A percentile compares a stretch with the other conserved stretches of the same genome.
phyloP scores from a whole-genome alignment of 139 green algal genomes.

The Pedinophyceae sp. region DNA sequence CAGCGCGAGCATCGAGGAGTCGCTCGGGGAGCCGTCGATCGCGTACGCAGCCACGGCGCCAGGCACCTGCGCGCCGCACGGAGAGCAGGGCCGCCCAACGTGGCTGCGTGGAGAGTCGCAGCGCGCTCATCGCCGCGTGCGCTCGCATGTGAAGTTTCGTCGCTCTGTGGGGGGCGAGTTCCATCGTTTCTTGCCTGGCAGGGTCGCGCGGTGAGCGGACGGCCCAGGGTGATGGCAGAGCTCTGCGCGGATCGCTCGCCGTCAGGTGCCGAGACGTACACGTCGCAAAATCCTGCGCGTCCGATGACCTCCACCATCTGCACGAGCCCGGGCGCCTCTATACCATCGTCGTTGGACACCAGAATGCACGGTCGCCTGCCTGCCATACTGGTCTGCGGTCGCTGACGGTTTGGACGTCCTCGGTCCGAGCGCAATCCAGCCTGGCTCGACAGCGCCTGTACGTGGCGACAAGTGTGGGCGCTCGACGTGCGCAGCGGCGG shows the following conservation, averaged over 20 bases:
- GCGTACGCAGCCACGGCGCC: slow-evolving; percentile 16
- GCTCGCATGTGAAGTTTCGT: slow-evolving; percentile 30
- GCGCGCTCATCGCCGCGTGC: slow-evolving; percentile 23
- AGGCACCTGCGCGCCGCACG: too few species aligned
- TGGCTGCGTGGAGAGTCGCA: too few species aligned
- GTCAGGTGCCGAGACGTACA: slow-evolving; percentile 32
- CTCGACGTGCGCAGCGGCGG: too few species aligned
- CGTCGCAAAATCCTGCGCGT: slow-evolving; percentile 9
- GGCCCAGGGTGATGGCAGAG: slow-evolving; percentile 43
- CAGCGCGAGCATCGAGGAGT: slow-evolving; percentile 36
- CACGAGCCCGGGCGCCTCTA: slow-evolving; percentile 37
- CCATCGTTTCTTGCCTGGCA: slow-evolving; percentile 11
- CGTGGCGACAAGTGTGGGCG: too few species aligned
- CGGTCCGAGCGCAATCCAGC: too few species aligned
- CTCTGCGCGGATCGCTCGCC: slow-evolving; percentile 38
- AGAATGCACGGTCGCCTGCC: slow-evolving; percentile 22
- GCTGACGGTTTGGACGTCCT: too few species aligned
- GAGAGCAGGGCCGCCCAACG: too few species aligned
- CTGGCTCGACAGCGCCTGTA: too few species aligned
- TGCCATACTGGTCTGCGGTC: too few species aligned
- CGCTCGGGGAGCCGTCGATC: slow-evolving; percentile 24
- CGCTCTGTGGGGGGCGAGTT: neutral
- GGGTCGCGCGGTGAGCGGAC: slow-evolving; percentile 14
- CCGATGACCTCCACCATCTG: slow-evolving; percentile 27
- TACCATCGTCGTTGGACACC: slow-evolving; percentile 55